Percentiles rank a stretch among this genome's conserved stretches.
phyloP scores from a whole-genome alignment of 2,329 filamentous ascomycete genomes.

The Trichoderma simmonsii region DNA sequence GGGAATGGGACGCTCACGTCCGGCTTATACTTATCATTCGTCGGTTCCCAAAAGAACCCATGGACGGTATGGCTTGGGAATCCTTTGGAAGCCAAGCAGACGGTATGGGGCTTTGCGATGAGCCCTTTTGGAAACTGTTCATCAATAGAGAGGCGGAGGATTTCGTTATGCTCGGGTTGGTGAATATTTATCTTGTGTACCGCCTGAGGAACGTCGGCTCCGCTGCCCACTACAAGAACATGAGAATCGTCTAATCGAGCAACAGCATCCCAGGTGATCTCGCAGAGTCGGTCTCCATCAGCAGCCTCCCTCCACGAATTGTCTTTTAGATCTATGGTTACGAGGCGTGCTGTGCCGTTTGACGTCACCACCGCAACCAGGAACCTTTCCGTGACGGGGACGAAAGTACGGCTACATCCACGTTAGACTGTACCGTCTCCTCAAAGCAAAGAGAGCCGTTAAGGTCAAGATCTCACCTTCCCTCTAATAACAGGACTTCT shows the following conservation, averaged over 20 bases:
- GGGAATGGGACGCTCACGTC: constrained; percentile 42
- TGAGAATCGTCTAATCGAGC: constrained; percentile 33
- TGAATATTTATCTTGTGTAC: constrained; percentile 37
- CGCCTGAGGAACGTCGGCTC: constrained; percentile 29
- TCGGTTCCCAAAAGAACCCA: constrained; percentile 49
- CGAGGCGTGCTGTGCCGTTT: constrained; percentile 34
- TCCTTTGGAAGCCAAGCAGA: constrained; percentile 30
- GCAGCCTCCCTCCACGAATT: constrained; percentile 32
- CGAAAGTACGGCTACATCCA: constrained; percentile 38
- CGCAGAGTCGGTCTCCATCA: constrained; percentile 29
- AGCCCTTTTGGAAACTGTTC: constrained; percentile 29
- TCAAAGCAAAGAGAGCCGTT: neutral
- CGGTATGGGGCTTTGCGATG: constrained; percentile 39
- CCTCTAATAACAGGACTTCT: constrained; percentile 31
- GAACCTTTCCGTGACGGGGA: constrained; percentile 34
- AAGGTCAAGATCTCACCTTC: constrained; percentile 28
- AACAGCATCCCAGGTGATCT: constrained; percentile 36
- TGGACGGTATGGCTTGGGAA: constrained; percentile 34
- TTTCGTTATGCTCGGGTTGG: constrained; percentile 24
- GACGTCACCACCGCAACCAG: constrained; percentile 35
- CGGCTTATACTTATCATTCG: constrained; percentile 42
- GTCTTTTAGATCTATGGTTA: constrained; percentile 38
- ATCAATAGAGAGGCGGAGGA: constrained; percentile 36
- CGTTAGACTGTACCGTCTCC: neutral
- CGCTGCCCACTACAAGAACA: constrained; percentile 39